Conservation (phyloP, 352 stramenopile genomes). For the Phytophthora podocarpi region DNA sequence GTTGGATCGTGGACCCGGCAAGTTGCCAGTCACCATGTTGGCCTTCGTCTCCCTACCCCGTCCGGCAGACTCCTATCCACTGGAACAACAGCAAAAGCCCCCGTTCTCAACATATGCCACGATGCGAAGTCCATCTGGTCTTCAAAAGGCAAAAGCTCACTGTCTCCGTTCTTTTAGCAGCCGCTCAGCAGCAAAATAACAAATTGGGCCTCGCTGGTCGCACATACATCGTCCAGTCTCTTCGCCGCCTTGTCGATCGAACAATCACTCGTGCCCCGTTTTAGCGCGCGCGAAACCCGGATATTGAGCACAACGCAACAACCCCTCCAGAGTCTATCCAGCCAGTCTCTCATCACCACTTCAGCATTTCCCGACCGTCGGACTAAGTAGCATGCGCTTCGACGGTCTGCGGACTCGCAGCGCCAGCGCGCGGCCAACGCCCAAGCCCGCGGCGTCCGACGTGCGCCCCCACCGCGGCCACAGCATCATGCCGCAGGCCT, state of each 20-base stretch:
- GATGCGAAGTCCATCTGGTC: constrained; percentile 9
- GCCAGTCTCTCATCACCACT: constrained; percentile 19
- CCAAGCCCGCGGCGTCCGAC: constrained; percentile 9
- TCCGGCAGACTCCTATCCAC: constrained; percentile 3
- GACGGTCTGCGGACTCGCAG: constrained; percentile 33
- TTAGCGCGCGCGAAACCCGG: background rate
- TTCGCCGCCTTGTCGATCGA: constrained; percentile 10
- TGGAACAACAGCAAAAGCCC: background rate
- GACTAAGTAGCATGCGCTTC: constrained; percentile 28
- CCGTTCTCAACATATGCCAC: background rate
- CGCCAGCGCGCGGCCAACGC: constrained; percentile 17
- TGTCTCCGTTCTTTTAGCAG: constrained; percentile 13
- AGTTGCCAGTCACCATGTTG: too few species aligned
- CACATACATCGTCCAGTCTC: constrained; percentile 17
- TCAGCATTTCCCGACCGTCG: constrained; percentile 6
- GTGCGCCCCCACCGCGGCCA: constrained; percentile 19
- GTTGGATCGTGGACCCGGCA: constrained; percentile 1
- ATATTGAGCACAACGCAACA: constrained; percentile 18
- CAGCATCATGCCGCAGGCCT: constrained; percentile 23
- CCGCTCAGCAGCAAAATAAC: constrained; percentile 1
- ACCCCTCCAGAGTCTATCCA: background rate
- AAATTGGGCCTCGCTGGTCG: constrained; percentile 18
- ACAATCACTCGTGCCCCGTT: constrained; percentile 22
- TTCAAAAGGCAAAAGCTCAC: too few species aligned
- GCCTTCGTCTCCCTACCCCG: background rate